A percentile compares a stretch with the other conserved stretches of the same genome.
These are phyloP conservation scores for Sclerotinia sclerotiorum DNA, from an alignment of 2,329 filamentous ascomycete species.

Conservation along the genomic window DNA sequence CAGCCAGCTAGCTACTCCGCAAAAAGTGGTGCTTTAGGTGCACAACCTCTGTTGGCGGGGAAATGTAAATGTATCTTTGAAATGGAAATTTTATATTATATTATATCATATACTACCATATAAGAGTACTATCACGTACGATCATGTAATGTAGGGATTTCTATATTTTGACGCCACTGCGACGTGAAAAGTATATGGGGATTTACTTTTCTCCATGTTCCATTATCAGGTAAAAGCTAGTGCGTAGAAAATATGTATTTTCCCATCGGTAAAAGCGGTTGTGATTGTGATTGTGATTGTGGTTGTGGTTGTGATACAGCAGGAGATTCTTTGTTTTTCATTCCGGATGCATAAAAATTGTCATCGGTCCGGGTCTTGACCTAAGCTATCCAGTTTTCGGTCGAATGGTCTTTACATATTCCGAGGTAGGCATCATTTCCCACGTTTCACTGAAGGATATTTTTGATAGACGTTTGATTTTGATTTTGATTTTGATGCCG, in stretches of 20 bases:
- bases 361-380: background rate
- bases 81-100: too few relatives aligned
- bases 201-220: background rate
- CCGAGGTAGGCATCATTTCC: background rate
- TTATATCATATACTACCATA: background rate
- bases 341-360: background rate
- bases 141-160: slow-evolving; percentile 7
- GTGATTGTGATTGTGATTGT: background rate
- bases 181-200: background rate
- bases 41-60: slow-evolving; percentile 9
- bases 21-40: slow-evolving; percentile 3
- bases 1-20: slow-evolving; percentile 16
- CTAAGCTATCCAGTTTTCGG: background rate
- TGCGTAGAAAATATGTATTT: background rate
- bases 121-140: too few relatives aligned
- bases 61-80: background rate
- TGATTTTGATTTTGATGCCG: slow-evolving; percentile 2
- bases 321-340: background rate
- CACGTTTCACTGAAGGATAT: background rate
- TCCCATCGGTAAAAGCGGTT: background rate
- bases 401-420: background rate
- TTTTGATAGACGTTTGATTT: background rate
- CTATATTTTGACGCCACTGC: background rate
- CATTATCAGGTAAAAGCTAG: background rate
- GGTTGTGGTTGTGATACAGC: background rate